Conservation (phyloP, 148 eudicot species). For the Rhododendron williamsianum region DNA sequence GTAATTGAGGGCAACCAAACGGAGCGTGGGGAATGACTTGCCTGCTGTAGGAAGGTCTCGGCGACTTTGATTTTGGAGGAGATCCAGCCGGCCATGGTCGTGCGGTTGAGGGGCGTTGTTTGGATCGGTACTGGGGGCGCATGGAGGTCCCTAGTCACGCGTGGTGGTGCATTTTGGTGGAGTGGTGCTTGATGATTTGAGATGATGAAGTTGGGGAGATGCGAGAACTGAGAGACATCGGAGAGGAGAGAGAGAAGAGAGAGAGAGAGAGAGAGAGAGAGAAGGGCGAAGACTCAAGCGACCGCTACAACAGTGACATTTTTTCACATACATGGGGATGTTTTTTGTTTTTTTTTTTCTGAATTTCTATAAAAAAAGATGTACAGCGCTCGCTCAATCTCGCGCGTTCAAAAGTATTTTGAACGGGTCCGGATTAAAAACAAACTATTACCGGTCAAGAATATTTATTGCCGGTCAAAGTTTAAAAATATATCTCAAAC, state of each 20-base stretch:
- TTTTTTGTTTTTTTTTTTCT: too few species aligned
- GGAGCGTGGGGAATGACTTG: neutral
- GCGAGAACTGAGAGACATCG: neutral
- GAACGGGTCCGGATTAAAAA: too few species aligned
- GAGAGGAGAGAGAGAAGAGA: neutral
- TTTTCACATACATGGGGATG: neutral
- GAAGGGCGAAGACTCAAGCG: neutral
- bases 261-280: neutral
- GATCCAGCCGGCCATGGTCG: constrained; percentile 76
- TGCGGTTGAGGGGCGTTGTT: neutral
- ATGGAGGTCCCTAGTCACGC: neutral
- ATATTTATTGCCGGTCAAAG: too few species aligned
- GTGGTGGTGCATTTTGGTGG: neutral
- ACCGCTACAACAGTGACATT: neutral
- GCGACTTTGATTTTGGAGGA: constrained; percentile 95
- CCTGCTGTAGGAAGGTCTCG: constrained; percentile 91
- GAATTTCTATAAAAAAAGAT: too few species aligned
- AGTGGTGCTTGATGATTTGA: neutral
- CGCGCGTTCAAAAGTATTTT: too few species aligned
- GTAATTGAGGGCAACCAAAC: neutral
- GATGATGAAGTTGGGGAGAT: neutral
- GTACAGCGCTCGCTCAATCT: too few species aligned
- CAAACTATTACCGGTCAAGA: too few species aligned
- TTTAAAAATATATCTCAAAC: too few species aligned
- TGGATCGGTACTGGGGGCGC: neutral